Conservation (phyloP, 148 eudicot genomes). For the Nyssa sinensis region DNA sequence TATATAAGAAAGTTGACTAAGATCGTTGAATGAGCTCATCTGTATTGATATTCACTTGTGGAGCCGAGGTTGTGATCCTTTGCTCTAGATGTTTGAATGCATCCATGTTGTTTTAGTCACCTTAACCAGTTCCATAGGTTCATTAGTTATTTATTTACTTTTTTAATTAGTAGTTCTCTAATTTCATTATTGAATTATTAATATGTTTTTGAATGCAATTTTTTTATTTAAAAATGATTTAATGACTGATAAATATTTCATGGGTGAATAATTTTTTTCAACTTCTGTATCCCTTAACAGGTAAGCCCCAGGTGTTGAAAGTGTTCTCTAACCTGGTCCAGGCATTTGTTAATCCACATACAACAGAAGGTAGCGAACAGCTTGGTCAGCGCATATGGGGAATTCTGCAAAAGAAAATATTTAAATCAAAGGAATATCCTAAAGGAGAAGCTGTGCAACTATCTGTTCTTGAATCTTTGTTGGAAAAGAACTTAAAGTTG, state of each 20-base stretch:
- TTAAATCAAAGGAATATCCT: conserved; percentile 82
- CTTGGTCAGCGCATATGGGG: conserved; percentile 91
- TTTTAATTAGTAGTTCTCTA: background rate
- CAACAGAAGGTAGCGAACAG: conserved; percentile 88
- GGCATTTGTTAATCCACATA: conserved; percentile 78
- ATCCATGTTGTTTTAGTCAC: background rate
- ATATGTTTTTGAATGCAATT: background rate
- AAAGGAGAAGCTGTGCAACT: conserved; percentile 63
- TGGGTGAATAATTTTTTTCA: background rate
- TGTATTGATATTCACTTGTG: background rate
- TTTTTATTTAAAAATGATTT: background rate
- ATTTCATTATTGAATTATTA: background rate
- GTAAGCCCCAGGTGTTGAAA: conserved; percentile 64
- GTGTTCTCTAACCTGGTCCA: conserved; percentile 12
- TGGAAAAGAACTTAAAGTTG: conserved; percentile 73
- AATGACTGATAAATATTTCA: background rate
- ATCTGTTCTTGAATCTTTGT: conserved; percentile 54
- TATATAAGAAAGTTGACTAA: too few species aligned
- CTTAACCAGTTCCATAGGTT: background rate
- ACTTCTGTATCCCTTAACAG: conserved; percentile 28
- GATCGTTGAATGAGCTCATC: background rate
- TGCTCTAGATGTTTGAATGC: background rate
- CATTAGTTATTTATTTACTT: too few species aligned
- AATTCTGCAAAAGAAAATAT: conserved; percentile 75
- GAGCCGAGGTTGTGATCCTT: background rate